Percentiles rank a stretch among this genome's conserved stretches.
Conservation (phyloP, 2,329 filamentous ascomycete genomes). For the Botrytis paeoniae region DNA sequence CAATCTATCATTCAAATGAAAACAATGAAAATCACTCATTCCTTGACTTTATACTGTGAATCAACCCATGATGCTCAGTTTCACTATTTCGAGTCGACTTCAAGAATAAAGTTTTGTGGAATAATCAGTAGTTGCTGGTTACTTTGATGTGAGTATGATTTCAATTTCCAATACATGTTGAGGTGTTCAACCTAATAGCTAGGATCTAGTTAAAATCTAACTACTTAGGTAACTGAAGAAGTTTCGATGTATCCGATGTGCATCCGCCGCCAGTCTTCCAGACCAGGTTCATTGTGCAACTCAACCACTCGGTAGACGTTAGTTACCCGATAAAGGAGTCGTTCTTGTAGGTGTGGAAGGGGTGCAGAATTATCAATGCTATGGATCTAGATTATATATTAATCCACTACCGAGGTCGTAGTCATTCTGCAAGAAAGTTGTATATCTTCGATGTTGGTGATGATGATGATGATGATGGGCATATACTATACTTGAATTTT, state of each 20-base stretch:
- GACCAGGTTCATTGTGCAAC: background rate
- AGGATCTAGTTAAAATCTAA: background rate
- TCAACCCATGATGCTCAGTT: background rate
- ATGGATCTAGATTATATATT: too few relatives aligned
- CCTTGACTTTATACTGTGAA: too few relatives aligned
- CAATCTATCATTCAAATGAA: background rate
- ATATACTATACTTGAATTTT: too few relatives aligned
- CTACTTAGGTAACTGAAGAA: background rate
- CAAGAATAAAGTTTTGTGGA: background rate
- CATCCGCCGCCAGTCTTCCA: background rate
- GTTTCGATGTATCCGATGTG: background rate
- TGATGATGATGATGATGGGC: too few relatives aligned
- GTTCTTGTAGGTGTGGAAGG: too few relatives aligned
- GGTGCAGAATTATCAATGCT: too few relatives aligned
- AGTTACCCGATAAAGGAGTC: too few relatives aligned
- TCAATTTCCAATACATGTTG: background rate
- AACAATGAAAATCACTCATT: background rate
- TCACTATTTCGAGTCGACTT: too few relatives aligned
- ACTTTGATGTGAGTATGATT: background rate
- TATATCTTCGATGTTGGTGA: too few relatives aligned
- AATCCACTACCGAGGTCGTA: too few relatives aligned
- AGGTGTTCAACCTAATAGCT: background rate
- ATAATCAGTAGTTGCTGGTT: background rate
- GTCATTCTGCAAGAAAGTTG: too few relatives aligned
- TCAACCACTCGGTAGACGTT: too few relatives aligned